Conservation (phyloP, 2,329 filamentous ascomycete genomes). For the Graphilbum fragrans region DNA sequence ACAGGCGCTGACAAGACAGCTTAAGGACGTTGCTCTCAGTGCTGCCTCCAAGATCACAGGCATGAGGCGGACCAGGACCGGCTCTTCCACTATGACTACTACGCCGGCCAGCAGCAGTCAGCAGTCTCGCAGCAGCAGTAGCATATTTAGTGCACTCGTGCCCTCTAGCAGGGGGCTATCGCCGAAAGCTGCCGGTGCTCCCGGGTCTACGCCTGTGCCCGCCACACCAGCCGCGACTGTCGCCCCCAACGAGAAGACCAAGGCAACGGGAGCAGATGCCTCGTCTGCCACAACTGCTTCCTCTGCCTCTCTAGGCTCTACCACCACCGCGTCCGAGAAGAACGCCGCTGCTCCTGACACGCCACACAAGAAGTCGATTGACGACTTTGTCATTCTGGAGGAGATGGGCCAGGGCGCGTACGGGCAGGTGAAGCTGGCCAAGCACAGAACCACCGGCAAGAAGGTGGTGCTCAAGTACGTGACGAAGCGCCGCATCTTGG, state of each 20-base stretch:
- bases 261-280: not conserved
- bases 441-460: constrained; percentile 66
- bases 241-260: constrained; percentile 11
- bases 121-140: constrained; percentile 14
- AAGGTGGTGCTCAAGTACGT: constrained; percentile 97
- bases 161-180: too few species aligned
- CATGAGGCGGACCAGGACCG: not conserved
- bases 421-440: constrained; percentile 89
- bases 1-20: constrained; percentile 39
- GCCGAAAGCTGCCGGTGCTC: too few species aligned
- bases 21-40: constrained; percentile 43
- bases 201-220: constrained; percentile 17
- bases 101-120: constrained; percentile 3
- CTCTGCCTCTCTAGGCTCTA: not conserved
- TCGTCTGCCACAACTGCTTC: not conserved
- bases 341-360: not conserved
- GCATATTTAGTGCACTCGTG: too few species aligned
- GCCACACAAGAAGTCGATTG: constrained; percentile 65
- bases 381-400: constrained; percentile 84
- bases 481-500: constrained; percentile 88
- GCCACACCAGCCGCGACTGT: constrained; percentile 20
- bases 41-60: constrained; percentile 38
- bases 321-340: not conserved
- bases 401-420: constrained; percentile 99
- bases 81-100: not conserved